A percentile compares a stretch with the other conserved stretches of the same genome.
These are phyloP conservation scores for Rhodotorula toruloides DNA, from an alignment of 768 basidiomycete species.

Conservation along the genomic window DNA sequence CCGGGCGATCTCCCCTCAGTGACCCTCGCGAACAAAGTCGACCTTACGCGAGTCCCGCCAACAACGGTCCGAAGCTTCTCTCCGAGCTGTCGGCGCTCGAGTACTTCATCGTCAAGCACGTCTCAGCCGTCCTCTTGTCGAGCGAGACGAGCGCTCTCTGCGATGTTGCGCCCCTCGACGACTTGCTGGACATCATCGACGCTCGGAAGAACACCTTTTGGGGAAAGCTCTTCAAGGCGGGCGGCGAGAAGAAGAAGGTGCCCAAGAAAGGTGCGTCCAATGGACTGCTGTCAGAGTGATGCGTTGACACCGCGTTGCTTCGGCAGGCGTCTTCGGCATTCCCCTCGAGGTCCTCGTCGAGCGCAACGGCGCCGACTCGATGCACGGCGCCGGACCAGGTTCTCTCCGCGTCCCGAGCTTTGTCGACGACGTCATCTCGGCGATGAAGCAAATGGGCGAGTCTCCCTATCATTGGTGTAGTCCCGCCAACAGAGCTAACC, in stretches of 20 bases:
- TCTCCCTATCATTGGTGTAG: too few relatives aligned
- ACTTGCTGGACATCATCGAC: slow-evolving; percentile 87
- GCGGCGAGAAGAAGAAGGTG: slow-evolving; percentile 71
- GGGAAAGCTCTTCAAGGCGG: slow-evolving; percentile 85
- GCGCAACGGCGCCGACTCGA: slow-evolving; percentile 88
- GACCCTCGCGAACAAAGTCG: not conserved
- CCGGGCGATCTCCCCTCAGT: not conserved
- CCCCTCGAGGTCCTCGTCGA: slow-evolving; percentile 90
- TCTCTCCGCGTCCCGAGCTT: slow-evolving; percentile 89
- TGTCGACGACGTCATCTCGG: slow-evolving; percentile 94
- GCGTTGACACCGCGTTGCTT: slow-evolving; percentile 5
- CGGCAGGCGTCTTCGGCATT: slow-evolving; percentile 80
- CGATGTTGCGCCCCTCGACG: slow-evolving; percentile 64
- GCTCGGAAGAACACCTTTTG: slow-evolving; percentile 89
- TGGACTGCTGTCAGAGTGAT: slow-evolving; percentile 43
- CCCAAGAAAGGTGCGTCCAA: slow-evolving; percentile 58
- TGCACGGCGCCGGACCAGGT: slow-evolving; percentile 78
- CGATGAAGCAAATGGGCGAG: slow-evolving; percentile 98
- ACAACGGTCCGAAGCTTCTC: slow-evolving; percentile 73
- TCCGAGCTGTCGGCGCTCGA: slow-evolving; percentile 79
- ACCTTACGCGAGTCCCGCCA: not conserved
- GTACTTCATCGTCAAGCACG: slow-evolving; percentile 83
- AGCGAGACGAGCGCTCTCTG: slow-evolving; percentile 65
- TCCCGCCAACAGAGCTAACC: not conserved
- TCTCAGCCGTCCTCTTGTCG: slow-evolving; percentile 68